A percentile compares a stretch with the other conserved stretches of the same genome.
Conservation (phyloP, 2,329 filamentous ascomycete species). For the Coniochaeta sp. region DNA sequence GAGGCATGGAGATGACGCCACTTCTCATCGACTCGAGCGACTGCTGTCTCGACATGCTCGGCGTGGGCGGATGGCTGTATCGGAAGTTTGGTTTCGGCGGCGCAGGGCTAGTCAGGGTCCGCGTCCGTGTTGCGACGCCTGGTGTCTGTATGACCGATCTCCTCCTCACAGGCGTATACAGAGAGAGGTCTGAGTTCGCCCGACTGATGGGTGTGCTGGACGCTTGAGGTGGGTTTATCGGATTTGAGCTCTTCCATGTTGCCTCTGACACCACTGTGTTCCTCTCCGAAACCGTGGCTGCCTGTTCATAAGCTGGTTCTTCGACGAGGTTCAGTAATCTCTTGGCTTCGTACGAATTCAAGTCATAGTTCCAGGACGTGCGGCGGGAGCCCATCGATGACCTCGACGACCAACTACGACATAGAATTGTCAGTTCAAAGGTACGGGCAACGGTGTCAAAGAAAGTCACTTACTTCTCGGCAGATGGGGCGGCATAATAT, state of each 20-base stretch:
- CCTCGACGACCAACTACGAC: constrained; percentile 20
- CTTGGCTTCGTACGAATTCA: constrained; percentile 36
- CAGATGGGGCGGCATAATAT: constrained; percentile 16
- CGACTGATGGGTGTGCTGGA: constrained; percentile 23
- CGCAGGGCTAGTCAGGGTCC: constrained; percentile 14
- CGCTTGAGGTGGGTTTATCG: constrained; percentile 12
- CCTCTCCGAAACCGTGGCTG: constrained; percentile 25
- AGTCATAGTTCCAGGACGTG: constrained; percentile 33
- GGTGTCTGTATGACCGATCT: constrained; percentile 40
- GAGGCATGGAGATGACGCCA: constrained; percentile 27
- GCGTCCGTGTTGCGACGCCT: constrained; percentile 37
- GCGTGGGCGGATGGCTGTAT: constrained; percentile 28
- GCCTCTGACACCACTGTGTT: constrained; percentile 22
- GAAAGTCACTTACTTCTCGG: constrained; percentile 17
- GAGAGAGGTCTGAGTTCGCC: constrained; percentile 37
- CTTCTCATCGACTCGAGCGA: constrained; percentile 29
- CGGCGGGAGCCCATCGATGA: constrained; percentile 13
- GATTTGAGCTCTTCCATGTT: constrained; percentile 28
- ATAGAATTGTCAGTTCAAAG: constrained; percentile 7
- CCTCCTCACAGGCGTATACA: constrained; percentile 39
- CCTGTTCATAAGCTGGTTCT: constrained; percentile 22
- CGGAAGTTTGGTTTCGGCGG: constrained; percentile 24
- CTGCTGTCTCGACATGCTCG: constrained; percentile 27
- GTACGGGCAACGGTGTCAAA: not conserved
- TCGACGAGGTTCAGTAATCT: constrained; percentile 31